A percentile compares a stretch with the other conserved stretches of the same genome.
Conservation (phyloP, 306 rosid species). For the Prunus fruticosa region DNA sequence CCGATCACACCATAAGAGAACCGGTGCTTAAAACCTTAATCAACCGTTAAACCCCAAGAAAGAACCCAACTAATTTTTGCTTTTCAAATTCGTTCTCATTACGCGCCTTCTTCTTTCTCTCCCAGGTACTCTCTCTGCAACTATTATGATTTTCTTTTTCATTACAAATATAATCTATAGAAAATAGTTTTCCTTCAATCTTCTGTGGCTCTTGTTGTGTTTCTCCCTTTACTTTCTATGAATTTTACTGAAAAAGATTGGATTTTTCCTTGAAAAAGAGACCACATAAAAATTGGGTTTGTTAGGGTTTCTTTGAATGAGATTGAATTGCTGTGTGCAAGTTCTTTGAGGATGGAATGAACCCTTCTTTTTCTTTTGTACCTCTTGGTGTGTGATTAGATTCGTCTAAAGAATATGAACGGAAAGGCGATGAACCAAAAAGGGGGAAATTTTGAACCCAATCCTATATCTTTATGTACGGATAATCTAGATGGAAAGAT, state of each 20-base stretch:
- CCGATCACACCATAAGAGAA: background rate
- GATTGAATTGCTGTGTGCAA: background rate
- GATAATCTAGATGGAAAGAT: background rate
- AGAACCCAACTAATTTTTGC: background rate
- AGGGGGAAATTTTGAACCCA: background rate
- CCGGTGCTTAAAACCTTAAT: background rate
- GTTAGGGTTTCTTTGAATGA: background rate
- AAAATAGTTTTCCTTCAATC: no score
- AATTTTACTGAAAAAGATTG: no score
- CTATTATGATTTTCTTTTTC: no score
- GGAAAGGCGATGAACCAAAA: background rate
- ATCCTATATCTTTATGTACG: background rate
- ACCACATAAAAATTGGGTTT: background rate
- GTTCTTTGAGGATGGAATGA: background rate
- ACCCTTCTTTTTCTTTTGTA: background rate
- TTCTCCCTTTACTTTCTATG: no score
- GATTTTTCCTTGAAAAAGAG: background rate
- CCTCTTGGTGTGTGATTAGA: background rate
- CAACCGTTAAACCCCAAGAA: background rate
- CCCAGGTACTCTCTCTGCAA: background rate
- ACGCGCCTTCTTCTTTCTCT: background rate
- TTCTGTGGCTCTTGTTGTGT: no score
- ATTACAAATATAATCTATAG: no score
- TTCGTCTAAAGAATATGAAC: background rate
- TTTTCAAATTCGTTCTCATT: background rate